Evolutionary conservation across 768 basidiomycete genomes (phyloP).

Genomic region (Auricularia auricula-judae): DNA sequence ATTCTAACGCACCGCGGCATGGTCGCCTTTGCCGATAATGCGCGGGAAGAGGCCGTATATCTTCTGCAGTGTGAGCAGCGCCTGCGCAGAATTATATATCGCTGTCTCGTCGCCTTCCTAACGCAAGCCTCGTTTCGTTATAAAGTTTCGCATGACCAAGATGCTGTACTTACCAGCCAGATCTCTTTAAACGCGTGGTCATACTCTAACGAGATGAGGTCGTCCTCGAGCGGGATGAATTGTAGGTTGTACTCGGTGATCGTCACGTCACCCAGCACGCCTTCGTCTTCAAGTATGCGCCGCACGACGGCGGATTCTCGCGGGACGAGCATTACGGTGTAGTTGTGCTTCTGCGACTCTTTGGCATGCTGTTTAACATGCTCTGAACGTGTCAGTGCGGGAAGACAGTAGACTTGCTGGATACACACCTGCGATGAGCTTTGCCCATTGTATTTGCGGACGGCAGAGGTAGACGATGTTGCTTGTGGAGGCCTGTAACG

Average conservation of each 20-base stretch:
- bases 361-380: conserved; percentile 78
- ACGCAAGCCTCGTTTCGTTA: not conserved
- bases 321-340: conserved; percentile 81
- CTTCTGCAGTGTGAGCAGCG: conserved; percentile 70
- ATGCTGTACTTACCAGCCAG: conserved; percentile 59
- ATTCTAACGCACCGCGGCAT: conserved; percentile 43
- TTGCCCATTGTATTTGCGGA: conserved; percentile 73
- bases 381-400: conserved; percentile 41
- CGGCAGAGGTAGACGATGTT: conserved; percentile 92
- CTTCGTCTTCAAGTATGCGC: conserved; percentile 85
- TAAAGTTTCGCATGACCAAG: conserved; percentile 3
- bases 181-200: conserved; percentile 80
- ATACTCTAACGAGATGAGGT: conserved; percentile 83
- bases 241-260: conserved; percentile 84
- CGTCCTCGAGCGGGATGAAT: conserved; percentile 87
- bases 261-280: conserved; percentile 91
- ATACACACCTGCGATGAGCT: conserved; percentile 79
- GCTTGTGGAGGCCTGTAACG: conserved; percentile 68
- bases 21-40: conserved; percentile 87
- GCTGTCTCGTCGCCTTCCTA: conserved; percentile 91
- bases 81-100: conserved; percentile 81
- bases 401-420: conserved; percentile 1
- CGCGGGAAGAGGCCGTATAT: conserved; percentile 85
- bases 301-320: conserved; percentile 77
- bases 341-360: conserved; percentile 67